phyloP scores from a whole-genome alignment of 2,329 filamentous ascomycete genomes.

The Neurospora crassa region DNA sequence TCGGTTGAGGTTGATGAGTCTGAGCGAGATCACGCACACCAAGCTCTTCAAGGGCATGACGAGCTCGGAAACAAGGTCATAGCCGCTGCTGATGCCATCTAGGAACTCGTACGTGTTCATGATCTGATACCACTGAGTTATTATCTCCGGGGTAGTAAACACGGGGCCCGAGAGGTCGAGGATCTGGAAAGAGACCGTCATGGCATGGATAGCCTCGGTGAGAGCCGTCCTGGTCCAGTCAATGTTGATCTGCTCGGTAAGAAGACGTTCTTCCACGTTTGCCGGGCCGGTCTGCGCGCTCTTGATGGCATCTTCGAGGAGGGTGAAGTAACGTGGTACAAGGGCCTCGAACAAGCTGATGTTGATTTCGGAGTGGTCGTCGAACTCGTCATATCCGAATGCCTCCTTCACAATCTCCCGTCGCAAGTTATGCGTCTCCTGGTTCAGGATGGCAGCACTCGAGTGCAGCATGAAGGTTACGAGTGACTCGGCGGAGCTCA shows the following conservation, averaged over 20 bases:
- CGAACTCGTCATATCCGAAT: conserved; percentile 13
- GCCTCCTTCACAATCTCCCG: conserved; percentile 13
- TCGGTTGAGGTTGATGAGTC: conserved; percentile 56
- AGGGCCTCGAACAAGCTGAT: conserved; percentile 32
- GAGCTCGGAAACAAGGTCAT: conserved; percentile 38
- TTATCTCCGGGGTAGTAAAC: conserved; percentile 47
- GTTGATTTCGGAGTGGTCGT: conserved; percentile 8
- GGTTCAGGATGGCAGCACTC: conserved; percentile 13
- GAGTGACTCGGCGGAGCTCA: conserved; percentile 52
- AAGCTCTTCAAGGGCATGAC: conserved; percentile 58
- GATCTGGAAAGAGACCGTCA: conserved; percentile 65
- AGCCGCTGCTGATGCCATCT: conserved; percentile 29
- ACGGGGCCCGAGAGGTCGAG: conserved; percentile 46
- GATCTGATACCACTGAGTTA: conserved; percentile 66
- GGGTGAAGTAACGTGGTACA: conserved; percentile 37
- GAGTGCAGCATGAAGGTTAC: conserved; percentile 39
- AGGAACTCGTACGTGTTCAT: conserved; percentile 63
- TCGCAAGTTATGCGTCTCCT: conserved; percentile 14
- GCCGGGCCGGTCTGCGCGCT: conserved; percentile 38
- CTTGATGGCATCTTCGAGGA: conserved; percentile 38
- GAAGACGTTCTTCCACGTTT: conserved; percentile 24
- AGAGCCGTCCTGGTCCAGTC: conserved; percentile 55
- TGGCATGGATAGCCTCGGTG: conserved; percentile 62
- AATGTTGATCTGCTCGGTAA: conserved; percentile 43
- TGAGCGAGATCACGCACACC: conserved; percentile 59